These are phyloP conservation scores for Ogataea methanolica DNA, from an alignment of 805 yeast genomes.

Conservation along the genomic window DNA sequence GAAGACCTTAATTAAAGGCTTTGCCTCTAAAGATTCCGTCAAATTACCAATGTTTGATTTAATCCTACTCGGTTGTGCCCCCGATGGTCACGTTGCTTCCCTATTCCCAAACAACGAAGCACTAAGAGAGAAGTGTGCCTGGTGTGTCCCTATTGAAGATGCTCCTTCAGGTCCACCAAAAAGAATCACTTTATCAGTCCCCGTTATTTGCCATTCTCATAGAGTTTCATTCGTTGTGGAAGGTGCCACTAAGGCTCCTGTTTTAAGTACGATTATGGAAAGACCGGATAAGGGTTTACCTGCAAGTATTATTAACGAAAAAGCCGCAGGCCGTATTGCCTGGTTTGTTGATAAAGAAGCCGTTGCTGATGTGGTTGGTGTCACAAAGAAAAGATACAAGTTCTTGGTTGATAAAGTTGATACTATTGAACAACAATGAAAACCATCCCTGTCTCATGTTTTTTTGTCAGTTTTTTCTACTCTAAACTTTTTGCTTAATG, in stretches of 20 bases:
- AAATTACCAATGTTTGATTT: slow-evolving; percentile 93
- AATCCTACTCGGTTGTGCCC: slow-evolving; percentile 92
- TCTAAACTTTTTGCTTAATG: too few species aligned
- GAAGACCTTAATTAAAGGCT: slow-evolving; percentile 76
- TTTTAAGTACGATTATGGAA: slow-evolving; percentile 87
- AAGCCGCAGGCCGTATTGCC: slow-evolving; percentile 92
- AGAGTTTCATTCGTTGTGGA: slow-evolving; percentile 93
- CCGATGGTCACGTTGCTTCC: slow-evolving; percentile 98
- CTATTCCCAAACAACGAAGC: slow-evolving; percentile 89
- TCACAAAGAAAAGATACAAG: slow-evolving; percentile 69
- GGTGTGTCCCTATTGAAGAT: slow-evolving; percentile 90
- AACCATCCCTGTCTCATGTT: too few species aligned
- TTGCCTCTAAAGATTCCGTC: slow-evolving; percentile 95
- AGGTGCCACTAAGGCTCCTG: slow-evolving; percentile 93
- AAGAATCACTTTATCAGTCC: slow-evolving; percentile 86
- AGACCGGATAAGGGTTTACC: slow-evolving; percentile 97
- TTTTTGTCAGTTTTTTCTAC: too few species aligned
- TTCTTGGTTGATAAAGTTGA: slow-evolving; percentile 32
- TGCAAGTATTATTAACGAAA: slow-evolving; percentile 87
- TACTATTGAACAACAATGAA: too few species aligned
- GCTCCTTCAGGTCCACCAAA: slow-evolving; percentile 87
- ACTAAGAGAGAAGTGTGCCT: slow-evolving; percentile 83
- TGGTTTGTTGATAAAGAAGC: slow-evolving; percentile 98
- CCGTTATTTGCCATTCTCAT: slow-evolving; percentile 91
- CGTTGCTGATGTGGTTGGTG: slow-evolving; percentile 63